Conservation (phyloP, 1,284 basidiomycete species). For the Irpex rosettiformis region DNA sequence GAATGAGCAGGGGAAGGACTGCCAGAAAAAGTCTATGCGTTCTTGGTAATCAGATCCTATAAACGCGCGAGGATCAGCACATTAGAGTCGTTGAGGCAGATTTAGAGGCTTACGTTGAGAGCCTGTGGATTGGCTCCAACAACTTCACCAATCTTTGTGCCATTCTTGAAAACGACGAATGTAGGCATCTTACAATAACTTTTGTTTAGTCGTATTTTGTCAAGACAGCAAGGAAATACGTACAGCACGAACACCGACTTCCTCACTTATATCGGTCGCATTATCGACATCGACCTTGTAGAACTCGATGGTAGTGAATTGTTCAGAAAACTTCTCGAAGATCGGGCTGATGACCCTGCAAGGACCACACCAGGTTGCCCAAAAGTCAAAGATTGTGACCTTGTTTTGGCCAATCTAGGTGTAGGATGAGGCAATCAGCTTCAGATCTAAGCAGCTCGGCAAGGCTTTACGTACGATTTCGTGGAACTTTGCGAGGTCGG, state of each 20-base stretch:
- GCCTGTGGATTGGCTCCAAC: constrained; percentile 53
- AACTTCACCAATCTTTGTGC: constrained; percentile 56
- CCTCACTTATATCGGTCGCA: constrained; percentile 48
- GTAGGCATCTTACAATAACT: constrained; percentile 60
- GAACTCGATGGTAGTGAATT: constrained; percentile 55
- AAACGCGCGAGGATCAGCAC: neutral
- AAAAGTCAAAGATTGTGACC: constrained; percentile 74
- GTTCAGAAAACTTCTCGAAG: constrained; percentile 65
- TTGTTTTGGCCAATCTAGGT: constrained; percentile 57
- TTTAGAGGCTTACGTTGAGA: constrained; percentile 29
- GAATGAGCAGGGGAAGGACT: too few relatives aligned
- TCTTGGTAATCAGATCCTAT: neutral
- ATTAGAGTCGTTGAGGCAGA: constrained; percentile 8
- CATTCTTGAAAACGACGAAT: constrained; percentile 71
- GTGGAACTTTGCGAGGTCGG: constrained; percentile 14
- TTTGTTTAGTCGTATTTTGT: neutral
- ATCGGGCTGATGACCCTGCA: constrained; percentile 79
- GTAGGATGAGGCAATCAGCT: neutral
- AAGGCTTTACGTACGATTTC: constrained; percentile 10
- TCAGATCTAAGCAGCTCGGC: neutral
- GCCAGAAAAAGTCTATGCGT: neutral
- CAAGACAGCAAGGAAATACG: neutral
- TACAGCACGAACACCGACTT: constrained; percentile 70
- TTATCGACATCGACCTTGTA: constrained; percentile 85
- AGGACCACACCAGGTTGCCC: constrained; percentile 71